A percentile compares a stretch with the other conserved stretches of the same genome.
Evolutionary conservation across 176 grass and related monocot genomes (phyloP).

Genomic region (Oryza longistaminata): DNA sequence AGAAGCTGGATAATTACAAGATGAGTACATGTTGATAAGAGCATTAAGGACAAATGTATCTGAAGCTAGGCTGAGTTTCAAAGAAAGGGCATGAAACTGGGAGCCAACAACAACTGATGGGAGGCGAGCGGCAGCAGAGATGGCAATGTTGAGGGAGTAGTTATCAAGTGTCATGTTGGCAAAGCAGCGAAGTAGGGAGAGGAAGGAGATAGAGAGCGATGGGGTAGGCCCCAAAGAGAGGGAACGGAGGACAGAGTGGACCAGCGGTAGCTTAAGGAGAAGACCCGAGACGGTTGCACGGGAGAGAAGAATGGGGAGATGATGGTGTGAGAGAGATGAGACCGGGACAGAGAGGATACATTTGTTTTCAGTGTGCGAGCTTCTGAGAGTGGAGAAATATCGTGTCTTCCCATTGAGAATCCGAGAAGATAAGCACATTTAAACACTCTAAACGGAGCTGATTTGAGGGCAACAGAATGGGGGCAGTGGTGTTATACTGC

Average conservation of each 20-base stretch:
- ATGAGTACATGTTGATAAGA: constrained; percentile 76
- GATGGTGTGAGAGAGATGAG: constrained; percentile 35
- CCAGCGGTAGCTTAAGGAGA: constrained; percentile 51
- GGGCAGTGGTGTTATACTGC: background rate
- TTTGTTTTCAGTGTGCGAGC: background rate
- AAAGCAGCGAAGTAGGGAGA: constrained; percentile 49
- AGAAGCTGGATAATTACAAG: constrained; percentile 48
- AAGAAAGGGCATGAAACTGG: constrained; percentile 66
- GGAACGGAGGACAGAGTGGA: constrained; percentile 58
- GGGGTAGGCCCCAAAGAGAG: constrained; percentile 47
- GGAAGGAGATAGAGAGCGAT: constrained; percentile 60
- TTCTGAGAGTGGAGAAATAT: constrained; percentile 22
- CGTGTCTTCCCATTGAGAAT: background rate
- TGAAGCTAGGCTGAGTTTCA: constrained; percentile 60
- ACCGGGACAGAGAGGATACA: constrained; percentile 32
- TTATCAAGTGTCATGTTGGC: constrained; percentile 50
- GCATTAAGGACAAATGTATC: constrained; percentile 84
- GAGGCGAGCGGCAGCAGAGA: constrained; percentile 54
- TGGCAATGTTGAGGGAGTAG: constrained; percentile 69
- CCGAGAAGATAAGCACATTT: constrained; percentile 9
- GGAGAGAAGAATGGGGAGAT: constrained; percentile 67
- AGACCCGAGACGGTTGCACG: constrained; percentile 53
- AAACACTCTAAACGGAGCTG: background rate
- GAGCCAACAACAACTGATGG: constrained; percentile 46
- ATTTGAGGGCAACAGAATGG: background rate